These are phyloP conservation scores for Dittrichia graveolens DNA, from an alignment of 129 eudicot genomes.

Conservation along the genomic window DNA sequence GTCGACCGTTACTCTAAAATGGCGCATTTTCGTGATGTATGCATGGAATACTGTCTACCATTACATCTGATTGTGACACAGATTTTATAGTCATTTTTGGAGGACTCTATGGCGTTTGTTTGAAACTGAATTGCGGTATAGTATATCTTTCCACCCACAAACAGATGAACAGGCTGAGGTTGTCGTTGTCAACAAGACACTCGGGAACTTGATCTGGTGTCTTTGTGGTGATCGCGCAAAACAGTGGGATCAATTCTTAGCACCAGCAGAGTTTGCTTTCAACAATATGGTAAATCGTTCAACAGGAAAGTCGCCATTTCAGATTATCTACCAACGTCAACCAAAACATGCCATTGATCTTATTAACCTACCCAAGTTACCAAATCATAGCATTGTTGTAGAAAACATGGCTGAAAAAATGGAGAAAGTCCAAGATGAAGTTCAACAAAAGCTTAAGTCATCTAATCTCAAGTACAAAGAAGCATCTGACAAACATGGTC, in stretches of 20 bases:
- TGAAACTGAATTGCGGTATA: not conserved
- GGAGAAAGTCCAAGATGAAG: not conserved
- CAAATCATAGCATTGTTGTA: too few relatives aligned
- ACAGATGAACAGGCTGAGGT: too few relatives aligned
- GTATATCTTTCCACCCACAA: not conserved
- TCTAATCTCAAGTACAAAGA: not conserved
- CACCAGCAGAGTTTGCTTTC: not conserved
- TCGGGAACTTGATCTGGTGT: not conserved
- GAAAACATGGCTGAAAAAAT: not conserved
- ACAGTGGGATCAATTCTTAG: slow-evolving; percentile 4
- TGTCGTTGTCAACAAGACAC: too few relatives aligned
- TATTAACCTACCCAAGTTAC: not conserved
- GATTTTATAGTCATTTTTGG: not conserved
- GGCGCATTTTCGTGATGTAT: not conserved
- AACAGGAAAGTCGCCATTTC: not conserved
- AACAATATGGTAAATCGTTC: not conserved
- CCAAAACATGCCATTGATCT: not conserved
- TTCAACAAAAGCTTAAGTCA: not conserved
- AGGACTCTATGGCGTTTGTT: not conserved
- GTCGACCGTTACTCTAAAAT: not conserved
- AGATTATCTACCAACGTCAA: not conserved
- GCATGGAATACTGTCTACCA: not conserved
- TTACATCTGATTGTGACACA: too few relatives aligned
- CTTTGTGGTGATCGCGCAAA: not conserved
- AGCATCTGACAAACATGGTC: too few relatives aligned